These are phyloP conservation scores for Annulohypoxylon stygium DNA, from an alignment of 495 filamentous ascomycete genomes.

Conservation along the genomic window DNA sequence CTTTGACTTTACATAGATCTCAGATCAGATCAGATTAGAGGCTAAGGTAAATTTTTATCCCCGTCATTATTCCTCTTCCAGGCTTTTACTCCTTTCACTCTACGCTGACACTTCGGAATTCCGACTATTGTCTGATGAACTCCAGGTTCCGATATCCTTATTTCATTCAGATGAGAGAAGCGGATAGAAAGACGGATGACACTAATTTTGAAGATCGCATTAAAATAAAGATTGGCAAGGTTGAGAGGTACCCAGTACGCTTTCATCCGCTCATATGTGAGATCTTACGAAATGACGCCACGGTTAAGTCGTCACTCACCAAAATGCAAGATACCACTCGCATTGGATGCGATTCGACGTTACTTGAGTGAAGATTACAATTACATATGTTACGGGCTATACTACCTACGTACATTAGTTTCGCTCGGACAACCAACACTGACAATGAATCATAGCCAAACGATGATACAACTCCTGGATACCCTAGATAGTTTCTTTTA, in stretches of 20 bases:
- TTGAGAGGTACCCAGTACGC: not conserved
- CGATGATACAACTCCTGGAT: conserved; percentile 5
- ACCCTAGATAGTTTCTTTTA: conserved; percentile 16
- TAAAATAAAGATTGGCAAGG: conserved; percentile 1
- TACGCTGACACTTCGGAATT: conserved; percentile 26
- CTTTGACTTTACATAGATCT: conserved; percentile 35
- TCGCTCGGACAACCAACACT: conserved; percentile 27
- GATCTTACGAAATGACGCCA: conserved; percentile 12
- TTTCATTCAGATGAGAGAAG: not conserved
- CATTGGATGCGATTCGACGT: not conserved
- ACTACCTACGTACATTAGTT: conserved; percentile 8
- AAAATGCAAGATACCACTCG: not conserved
- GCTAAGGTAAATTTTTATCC: conserved; percentile 23
- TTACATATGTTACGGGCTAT: not conserved
- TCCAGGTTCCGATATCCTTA: conserved; percentile 18
- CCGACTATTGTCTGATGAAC: conserved; percentile 24
- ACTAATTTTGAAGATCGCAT: conserved; percentile 2
- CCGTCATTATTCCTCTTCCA: conserved; percentile 10
- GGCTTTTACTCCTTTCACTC: not conserved
- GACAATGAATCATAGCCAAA: conserved; percentile 25
- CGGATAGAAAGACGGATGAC: not conserved
- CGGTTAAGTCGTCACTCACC: not conserved
- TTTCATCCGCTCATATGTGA: not conserved
- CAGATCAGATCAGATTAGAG: conserved; percentile 44
- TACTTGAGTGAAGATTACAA: conserved; percentile 19